Evolutionary conservation across 176 grass and related monocot genomes (phyloP).

Genomic region (Hsuehochloa calcarea): DNA sequence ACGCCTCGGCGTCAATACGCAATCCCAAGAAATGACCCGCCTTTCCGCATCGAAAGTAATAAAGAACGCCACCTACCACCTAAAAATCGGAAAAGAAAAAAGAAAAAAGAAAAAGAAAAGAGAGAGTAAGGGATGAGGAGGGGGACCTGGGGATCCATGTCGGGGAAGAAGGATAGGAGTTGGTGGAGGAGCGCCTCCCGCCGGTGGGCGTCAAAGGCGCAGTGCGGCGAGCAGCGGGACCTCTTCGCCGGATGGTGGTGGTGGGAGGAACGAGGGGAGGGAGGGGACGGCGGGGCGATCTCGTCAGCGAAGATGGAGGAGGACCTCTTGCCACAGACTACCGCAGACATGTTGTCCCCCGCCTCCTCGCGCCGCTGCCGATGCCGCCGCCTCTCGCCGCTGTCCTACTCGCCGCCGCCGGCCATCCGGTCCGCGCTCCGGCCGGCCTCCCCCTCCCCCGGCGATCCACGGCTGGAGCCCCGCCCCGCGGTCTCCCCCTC

Average conservation of each 20-base stretch:
- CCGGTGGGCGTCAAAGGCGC: constrained; percentile 36
- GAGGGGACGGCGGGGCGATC: constrained; percentile 58
- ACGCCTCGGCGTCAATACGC: not conserved
- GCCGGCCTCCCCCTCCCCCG: not conserved
- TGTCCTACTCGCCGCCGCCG: constrained; percentile 33
- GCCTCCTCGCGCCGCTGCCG: constrained; percentile 33
- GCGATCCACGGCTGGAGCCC: constrained; percentile 4
- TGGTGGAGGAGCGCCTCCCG: constrained; percentile 45
- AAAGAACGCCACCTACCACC: not conserved
- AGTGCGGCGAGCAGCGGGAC: constrained; percentile 55
- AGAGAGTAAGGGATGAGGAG: not conserved
- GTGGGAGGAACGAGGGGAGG: constrained; percentile 30
- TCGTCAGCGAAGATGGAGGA: constrained; percentile 95
- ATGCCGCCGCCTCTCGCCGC: constrained; percentile 36
- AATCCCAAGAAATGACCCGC: not conserved
- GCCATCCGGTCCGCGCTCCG: constrained; percentile 26
- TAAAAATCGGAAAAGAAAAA: not conserved
- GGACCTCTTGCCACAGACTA: constrained; percentile 99
- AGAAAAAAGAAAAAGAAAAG: not conserved
- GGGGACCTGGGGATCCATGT: constrained; percentile 80
- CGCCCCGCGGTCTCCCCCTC: not conserved
- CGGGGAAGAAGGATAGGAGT: constrained; percentile 57
- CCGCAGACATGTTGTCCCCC: constrained; percentile 85
- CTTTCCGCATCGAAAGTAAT: not conserved
- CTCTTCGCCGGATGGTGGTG: constrained; percentile 56